Conservation (phyloP, 2,329 filamentous ascomycete species). For the Lasiodiplodia citricola region DNA sequence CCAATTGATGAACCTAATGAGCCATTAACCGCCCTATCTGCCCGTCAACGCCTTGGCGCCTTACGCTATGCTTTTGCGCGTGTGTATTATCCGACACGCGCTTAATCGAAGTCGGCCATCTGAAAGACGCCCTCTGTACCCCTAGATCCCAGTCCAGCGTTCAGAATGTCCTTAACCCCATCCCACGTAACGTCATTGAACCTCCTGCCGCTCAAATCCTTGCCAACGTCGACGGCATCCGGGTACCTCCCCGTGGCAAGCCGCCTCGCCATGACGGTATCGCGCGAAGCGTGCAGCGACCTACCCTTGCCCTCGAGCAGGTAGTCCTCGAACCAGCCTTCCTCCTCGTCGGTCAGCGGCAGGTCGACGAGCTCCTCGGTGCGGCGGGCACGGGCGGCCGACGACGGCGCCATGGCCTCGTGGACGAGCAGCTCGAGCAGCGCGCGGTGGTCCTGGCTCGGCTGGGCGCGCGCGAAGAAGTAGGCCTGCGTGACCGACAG, state of each 20-base stretch:
- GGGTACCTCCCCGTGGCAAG: conserved; percentile 69
- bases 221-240: conserved; percentile 47
- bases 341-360: conserved; percentile 73
- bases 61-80: conserved; percentile 14
- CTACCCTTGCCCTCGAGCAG: conserved; percentile 69
- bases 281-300: conserved; percentile 68
- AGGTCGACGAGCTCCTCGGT: conserved; percentile 74
- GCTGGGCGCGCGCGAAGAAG: conserved; percentile 71
- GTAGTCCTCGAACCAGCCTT: conserved; percentile 74
- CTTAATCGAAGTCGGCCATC: not conserved
- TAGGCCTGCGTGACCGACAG: conserved; percentile 75
- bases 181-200: conserved; percentile 61
- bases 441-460: conserved; percentile 64
- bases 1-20: not conserved
- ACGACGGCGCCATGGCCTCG: conserved; percentile 33
- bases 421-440: conserved; percentile 71
- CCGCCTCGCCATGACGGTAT: conserved; percentile 75
- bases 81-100: not conserved
- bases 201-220: conserved; percentile 48
- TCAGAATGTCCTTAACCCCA: conserved; percentile 42
- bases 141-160: conserved; percentile 43
- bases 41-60: conserved; percentile 12
- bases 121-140: conserved; percentile 15
- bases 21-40: not conserved
- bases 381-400: conserved; percentile 54